These are phyloP conservation scores for Vitis rotundifolia DNA, from an alignment of 164 flowering plant genomes.

Conservation along the genomic window DNA sequence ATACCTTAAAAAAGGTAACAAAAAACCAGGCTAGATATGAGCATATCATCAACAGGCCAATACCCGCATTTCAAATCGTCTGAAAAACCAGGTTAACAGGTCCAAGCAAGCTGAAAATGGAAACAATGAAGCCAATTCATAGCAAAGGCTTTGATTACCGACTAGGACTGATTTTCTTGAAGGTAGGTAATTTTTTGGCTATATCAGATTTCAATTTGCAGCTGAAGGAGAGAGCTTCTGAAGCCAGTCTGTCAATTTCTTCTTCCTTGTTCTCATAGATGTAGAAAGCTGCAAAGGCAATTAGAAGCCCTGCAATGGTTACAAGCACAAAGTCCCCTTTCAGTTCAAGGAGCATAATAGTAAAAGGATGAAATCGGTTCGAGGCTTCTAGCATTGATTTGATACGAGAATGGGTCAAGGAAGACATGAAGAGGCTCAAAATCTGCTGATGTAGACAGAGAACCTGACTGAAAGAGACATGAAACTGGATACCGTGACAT, in stretches of 20 bases:
- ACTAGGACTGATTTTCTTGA: slow-evolving; percentile 24
- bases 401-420: not conserved
- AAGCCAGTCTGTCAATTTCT: slow-evolving; percentile 61
- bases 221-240: slow-evolving; percentile 31
- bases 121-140: not conserved
- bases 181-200: slow-evolving; percentile 24
- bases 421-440: too few species aligned
- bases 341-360: not conserved
- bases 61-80: too few species aligned
- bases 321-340: not conserved
- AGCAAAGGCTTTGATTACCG: not conserved
- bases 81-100: too few species aligned
- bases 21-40: too few species aligned
- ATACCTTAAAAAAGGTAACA: too few species aligned
- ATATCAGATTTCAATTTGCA: slow-evolving; percentile 46
- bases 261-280: slow-evolving; percentile 75
- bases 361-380: not conserved
- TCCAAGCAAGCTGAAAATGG: too few species aligned
- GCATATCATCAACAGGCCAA: too few species aligned
- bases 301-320: slow-evolving; percentile 51
- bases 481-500: too few species aligned
- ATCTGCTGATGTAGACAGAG: too few species aligned
- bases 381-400: not conserved
- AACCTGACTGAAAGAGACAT: too few species aligned
- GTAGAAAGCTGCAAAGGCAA: slow-evolving; percentile 57